Conservation (phyloP, 495 filamentous ascomycete genomes). For the Penicillium bialowiezense region DNA sequence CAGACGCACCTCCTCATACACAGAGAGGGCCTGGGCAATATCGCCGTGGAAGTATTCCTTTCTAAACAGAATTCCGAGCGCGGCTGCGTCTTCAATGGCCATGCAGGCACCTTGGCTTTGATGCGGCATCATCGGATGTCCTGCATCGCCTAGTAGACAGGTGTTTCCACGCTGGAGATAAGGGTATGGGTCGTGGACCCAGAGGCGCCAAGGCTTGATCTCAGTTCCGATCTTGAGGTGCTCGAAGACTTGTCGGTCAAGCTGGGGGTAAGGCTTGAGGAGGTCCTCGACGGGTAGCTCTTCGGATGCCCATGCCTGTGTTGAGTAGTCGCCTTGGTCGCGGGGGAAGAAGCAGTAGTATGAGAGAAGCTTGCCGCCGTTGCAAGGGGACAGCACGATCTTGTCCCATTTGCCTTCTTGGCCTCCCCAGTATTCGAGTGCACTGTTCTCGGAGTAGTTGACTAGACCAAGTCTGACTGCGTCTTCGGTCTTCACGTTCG, state of each 20-base stretch:
- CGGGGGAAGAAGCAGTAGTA: slow-evolving; percentile 53
- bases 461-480: slow-evolving; percentile 40
- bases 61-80: slow-evolving; percentile 45
- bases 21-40: slow-evolving; percentile 31
- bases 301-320: slow-evolving; percentile 41
- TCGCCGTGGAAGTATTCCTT: slow-evolving; percentile 40
- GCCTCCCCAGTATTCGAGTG: slow-evolving; percentile 50
- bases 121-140: slow-evolving; percentile 51
- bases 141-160: slow-evolving; percentile 41
- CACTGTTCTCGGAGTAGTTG: slow-evolving; percentile 42
- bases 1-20: slow-evolving; percentile 45
- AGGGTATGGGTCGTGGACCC: slow-evolving; percentile 48
- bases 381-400: slow-evolving; percentile 49
- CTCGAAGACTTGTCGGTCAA: slow-evolving; percentile 38
- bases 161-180: slow-evolving; percentile 29
- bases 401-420: slow-evolving; percentile 48
- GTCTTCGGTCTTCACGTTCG: slow-evolving; percentile 43
- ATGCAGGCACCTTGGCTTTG: slow-evolving; percentile 51
- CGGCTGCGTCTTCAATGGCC: slow-evolving; percentile 51
- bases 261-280: slow-evolving; percentile 41
- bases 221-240: slow-evolving; percentile 43
- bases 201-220: slow-evolving; percentile 48
- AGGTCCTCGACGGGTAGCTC: slow-evolving; percentile 38
- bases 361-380: slow-evolving; percentile 42
- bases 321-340: slow-evolving; percentile 37